Base-by-base conservation (phyloP, 148 eudicot species). In the Talinum fruticosum region DNA sequence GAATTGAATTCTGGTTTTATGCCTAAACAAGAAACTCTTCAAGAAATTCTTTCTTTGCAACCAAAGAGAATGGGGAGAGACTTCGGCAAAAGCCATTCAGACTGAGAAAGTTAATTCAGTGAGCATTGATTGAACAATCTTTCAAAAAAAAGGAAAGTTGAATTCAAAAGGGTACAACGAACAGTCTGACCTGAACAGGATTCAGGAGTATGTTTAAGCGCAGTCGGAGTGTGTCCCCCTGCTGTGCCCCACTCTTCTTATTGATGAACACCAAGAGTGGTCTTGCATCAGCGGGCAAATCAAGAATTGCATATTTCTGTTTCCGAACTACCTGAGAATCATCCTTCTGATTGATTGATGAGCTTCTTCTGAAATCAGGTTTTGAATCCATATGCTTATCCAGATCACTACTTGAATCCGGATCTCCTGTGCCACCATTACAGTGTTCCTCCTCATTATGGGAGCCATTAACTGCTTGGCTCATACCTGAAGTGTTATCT, bases 241-340 rank as follows among this genome's bases (percentile, higher is more conserved):
- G 88, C 74, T 90, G 97, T 75, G 99, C 97, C 74, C 99, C 97
- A 83, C 99, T 96, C 86, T 96, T 96, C 83, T 88, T 96, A 80
- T 96, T 96, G 37, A 93, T 81, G 74, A 96, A 93, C 80, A 96
- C 99, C 83, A 96, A 81, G 47, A 96, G 84, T 66, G 99, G 99
- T 81, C 97, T 93, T 47, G 93, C 89, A 83, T 96, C 99, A 72
- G 92, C 84, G 64, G 97, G 94, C 79, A 93, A 85, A 87, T 91
- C 93, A 81, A 77, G 85, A 80, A 96, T 85, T 74, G 86, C 94
- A 71, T 91, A 93, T 74, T 81, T 86, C 81, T 87, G 97, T 74
- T 75, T 88, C 28, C 85, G 81, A 49, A 77, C 82, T 33, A 83
- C 70, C 51, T 85, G 89, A 75, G 84, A 82, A 38, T 90, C 97